Conservation (phyloP, 345 rosid species). For the Brassica napus region Da-Ae NC_063438.1:18468001-18468500, state of each 20-base stretch:
- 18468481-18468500: not conserved
- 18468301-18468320: not conserved
- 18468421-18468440: not conserved
- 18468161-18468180: no score
- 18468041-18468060: not conserved
- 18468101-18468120: not conserved
- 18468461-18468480: not conserved
- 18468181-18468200: no score
- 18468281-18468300: not conserved
- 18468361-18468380: not conserved
- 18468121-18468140: not conserved
- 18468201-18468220: no score
- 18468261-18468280: not conserved
- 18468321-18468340: not conserved
- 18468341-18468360: not conserved
- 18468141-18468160: no score
- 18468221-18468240: not conserved
- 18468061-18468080: not conserved
- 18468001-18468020: not conserved
- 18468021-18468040: not conserved
- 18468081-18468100: not conserved
- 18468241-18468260: not conserved
- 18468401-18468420: not conserved
- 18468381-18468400: not conserved
- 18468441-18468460: not conserved